Base-by-base conservation (phyloP, 1,284 basidiomycete genomes). In the Singerocomus inundabilis region DNA sequence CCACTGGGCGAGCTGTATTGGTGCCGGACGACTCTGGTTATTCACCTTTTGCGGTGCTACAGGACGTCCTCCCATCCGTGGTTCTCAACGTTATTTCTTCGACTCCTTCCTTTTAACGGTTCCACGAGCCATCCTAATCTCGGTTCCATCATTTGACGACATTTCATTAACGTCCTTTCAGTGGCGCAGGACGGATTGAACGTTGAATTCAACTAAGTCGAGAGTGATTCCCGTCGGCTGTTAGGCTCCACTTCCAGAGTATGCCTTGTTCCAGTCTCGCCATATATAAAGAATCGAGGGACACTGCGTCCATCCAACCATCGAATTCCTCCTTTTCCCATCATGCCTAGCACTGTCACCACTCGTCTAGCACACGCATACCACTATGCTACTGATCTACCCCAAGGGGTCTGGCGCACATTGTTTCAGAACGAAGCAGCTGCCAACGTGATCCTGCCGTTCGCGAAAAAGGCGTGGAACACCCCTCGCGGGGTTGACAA, bases 381-480 rank as follows among this genome's bases (percentile, higher is more conserved):
- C 35, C 24, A 8, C 8, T 11, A 13, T 11, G 24, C 24, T 9
- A 2, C 16, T 10, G 24, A 39, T 24, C 15, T 43, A 13, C 42
- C 42, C 10, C 1, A 26, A 11, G n/a, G 40, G 11, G 34, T 38
- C 21, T 26, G 42, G 34, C 9, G 25, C 2, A 65, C 68, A 0
- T 64, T 85, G 25, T 44, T 55, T 8, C 57, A 59, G 10, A 57
- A 77, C 36, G 72, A 77, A 24, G 67, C 68, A 3, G 60, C 71
- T 15, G 73, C 82, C 2, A 88, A 88, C 50, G 62, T 79, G 34
- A 72, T 85, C 26, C 70, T 80, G 9, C 82, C 86, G 0, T 70
- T 73, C 25, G 72, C 78, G 0, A 49, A 29, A 30, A 64, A 64
- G 40, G 63, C 53, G 3, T 5, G 4, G 26, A 2, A 36, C 5